Base-by-base conservation (phyloP, 2,329 filamentous ascomycete species). In the Furcasterigmium furcatum region DNA sequence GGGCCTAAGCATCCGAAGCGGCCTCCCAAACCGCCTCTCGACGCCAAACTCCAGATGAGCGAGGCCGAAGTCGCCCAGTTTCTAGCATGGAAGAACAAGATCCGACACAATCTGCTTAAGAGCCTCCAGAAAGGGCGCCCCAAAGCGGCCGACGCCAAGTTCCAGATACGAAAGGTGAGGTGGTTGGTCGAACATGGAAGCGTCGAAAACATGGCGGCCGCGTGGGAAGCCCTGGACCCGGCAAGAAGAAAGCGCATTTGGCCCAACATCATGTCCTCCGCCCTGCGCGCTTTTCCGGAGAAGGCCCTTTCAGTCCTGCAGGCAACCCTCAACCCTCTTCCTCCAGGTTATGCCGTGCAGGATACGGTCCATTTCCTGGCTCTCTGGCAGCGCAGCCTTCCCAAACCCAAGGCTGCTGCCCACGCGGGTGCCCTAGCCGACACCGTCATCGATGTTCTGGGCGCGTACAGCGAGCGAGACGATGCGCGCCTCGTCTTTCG, bases 331-430 rank as follows among this genome's bases (percentile, higher is more conserved):
- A 56, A 68, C 29, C 62, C 63, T 5, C 43, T 57, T 10, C 58
- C 64, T 2, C 65, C 64, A 1, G 63, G 63, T 2, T 73, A 70
- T 44, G 64, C 65, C 9, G 59, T 66, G 9, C 56, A 62, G 5
- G 70, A 73, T 43, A 57, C 57, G 2, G 45, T 72, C 2, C 48
- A 60, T 13, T 63, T 64, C 41, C 50, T 66, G 14, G 58, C 58
- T 12, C 53, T 52, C 4, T 50, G 50, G 46, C 50, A 50, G 32
- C 19, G n/a, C 19, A 22, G 22, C 12, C 38, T 38, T 12, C 21
- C 22, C 9, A 20, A 13, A 5, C 13, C 41, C 5, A 20, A 46
- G n/a, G 38, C 29, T 19, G n/a, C 16, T 8, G 10, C 12, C 13
- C 43, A 52, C 13, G 38, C 48, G 10, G 21, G 25, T 4, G 27